Percentiles rank a stretch among this genome's conserved stretches.
Conservation (phyloP, 2,329 filamentous ascomycete species). For the Hyphodiscus sp. region DNA sequence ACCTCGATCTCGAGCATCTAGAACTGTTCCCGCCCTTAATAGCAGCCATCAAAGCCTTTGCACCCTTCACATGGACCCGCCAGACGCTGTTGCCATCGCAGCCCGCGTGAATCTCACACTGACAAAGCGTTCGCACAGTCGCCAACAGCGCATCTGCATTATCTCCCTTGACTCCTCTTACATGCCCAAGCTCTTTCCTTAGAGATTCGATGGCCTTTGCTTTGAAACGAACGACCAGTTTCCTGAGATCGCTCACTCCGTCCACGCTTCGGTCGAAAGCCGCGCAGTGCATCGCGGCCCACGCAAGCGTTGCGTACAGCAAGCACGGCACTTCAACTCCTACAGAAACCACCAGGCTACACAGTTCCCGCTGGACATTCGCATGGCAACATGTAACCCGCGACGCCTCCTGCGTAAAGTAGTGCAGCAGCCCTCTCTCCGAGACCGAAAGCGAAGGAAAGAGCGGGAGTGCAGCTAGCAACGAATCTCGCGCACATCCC, state of each 20-base stretch:
- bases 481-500: no score
- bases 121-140: slow-evolving; percentile 36
- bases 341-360: slow-evolving; percentile 38
- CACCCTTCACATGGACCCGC: slow-evolving; percentile 37
- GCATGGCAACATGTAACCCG: slow-evolving; percentile 35
- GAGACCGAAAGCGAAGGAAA: slow-evolving; percentile 24
- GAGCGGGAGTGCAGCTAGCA: no score
- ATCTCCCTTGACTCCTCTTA: slow-evolving; percentile 17
- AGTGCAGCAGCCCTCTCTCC: slow-evolving; percentile 34
- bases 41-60: slow-evolving; percentile 29
- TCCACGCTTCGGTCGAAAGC: slow-evolving; percentile 30
- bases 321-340: slow-evolving; percentile 36
- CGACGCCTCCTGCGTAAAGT: slow-evolving; percentile 36
- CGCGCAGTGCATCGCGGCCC: slow-evolving; percentile 36
- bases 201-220: no score
- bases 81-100: slow-evolving; percentile 33
- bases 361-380: slow-evolving; percentile 36
- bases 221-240: slow-evolving; percentile 28
- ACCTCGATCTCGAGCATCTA: slow-evolving; percentile 7
- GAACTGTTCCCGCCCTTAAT: not conserved
- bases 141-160: slow-evolving; percentile 33
- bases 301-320: slow-evolving; percentile 36
- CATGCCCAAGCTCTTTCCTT: slow-evolving; percentile 31
- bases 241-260: slow-evolving; percentile 32
- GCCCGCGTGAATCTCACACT: slow-evolving; percentile 37